phyloP scores from a whole-genome alignment of 2,329 filamentous ascomycete species.

The Talaromyces sp. region DNA sequence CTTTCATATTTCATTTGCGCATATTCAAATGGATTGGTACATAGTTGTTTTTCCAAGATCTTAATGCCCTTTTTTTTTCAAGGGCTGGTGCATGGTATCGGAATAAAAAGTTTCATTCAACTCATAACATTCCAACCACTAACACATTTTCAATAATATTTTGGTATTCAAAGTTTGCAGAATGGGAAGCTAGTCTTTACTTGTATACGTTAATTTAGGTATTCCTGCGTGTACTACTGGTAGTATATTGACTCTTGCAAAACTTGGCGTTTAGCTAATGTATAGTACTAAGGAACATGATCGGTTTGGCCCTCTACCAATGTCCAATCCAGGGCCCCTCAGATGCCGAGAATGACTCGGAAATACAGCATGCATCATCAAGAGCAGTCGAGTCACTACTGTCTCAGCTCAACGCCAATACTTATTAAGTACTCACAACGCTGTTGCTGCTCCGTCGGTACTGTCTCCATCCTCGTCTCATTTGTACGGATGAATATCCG shows the following conservation, averaged over 20 bases:
- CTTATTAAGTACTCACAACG: conserved; percentile 54
- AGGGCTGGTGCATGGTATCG: conserved; percentile 24
- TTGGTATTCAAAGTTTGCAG: too few species aligned
- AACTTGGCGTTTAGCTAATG: too few species aligned
- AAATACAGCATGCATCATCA: too few species aligned
- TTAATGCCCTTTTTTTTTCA: not conserved
- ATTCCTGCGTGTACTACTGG: too few species aligned
- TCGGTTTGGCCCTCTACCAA: too few species aligned
- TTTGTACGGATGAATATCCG: conserved; percentile 51
- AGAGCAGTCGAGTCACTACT: conserved; percentile 46
- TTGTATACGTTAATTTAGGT: too few species aligned
- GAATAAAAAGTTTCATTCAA: conserved; percentile 24
- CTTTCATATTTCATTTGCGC: conserved; percentile 15
- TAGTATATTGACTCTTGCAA: too few species aligned
- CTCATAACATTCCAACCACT: not conserved
- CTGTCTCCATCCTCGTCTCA: conserved; percentile 51
- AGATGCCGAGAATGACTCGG: too few species aligned
- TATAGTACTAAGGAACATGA: too few species aligned
- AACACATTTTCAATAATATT: too few species aligned
- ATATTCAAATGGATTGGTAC: conserved; percentile 19
- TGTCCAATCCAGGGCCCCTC: too few species aligned
- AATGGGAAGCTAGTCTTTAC: too few species aligned
- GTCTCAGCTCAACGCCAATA: conserved; percentile 53
- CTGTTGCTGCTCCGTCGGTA: conserved; percentile 41
- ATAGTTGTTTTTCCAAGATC: conserved; percentile 10